A percentile compares a stretch with the other conserved stretches of the same genome.
These are phyloP conservation scores for Arachis monticola DNA, from an alignment of 331 rosid genomes.

Conservation along the genomic window DNA sequence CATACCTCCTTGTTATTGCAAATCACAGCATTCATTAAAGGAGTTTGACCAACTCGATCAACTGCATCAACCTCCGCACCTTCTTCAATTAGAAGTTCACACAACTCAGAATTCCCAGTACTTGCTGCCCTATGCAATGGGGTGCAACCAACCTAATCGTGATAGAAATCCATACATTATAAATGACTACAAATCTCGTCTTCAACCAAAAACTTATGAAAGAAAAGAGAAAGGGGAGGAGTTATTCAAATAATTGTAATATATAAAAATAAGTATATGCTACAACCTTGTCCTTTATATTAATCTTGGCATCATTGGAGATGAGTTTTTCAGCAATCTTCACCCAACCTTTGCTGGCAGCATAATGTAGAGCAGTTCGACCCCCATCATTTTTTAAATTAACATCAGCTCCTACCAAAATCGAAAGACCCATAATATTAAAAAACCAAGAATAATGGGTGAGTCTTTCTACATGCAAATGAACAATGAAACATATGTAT, in stretches of 20 bases:
- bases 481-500: conserved; percentile 11
- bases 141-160: conserved; percentile 84
- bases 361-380: conserved; percentile 93
- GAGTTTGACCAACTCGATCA: conserved; percentile 86
- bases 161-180: neutral
- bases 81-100: conserved; percentile 90
- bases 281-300: conserved; percentile 80
- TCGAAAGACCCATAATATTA: conserved; percentile 30
- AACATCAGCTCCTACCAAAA: conserved; percentile 74
- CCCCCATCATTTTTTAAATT: conserved; percentile 78
- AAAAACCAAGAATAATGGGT: conserved; percentile 13
- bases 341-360: conserved; percentile 88
- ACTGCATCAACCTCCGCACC: conserved; percentile 88
- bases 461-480: conserved; percentile 13
- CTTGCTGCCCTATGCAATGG: conserved; percentile 98
- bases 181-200: neutral
- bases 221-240: no score
- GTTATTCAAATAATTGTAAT: conserved; percentile 20
- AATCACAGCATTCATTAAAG: conserved; percentile 89
- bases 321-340: conserved; percentile 77
- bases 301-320: conserved; percentile 74
- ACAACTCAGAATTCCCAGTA: conserved; percentile 79
- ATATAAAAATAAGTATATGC: conserved; percentile 32
- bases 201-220: conserved; percentile 24
- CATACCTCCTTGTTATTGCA: conserved; percentile 74